phyloP scores from a whole-genome alignment of 208 protist species.

The Naegleria fowleri region DNA sequence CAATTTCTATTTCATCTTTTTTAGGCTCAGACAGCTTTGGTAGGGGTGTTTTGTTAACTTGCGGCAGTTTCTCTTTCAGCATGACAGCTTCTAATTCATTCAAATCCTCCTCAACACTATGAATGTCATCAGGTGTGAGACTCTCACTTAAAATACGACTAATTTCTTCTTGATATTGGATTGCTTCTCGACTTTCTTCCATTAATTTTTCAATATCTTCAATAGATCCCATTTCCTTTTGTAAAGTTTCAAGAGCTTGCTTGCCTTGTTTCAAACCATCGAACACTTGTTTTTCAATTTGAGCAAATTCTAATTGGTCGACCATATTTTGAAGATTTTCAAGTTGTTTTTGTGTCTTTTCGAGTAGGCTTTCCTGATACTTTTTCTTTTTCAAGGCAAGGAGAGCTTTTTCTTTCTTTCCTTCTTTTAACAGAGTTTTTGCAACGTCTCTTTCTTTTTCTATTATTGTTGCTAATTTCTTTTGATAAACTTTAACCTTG shows the following conservation, averaged over 20 bases:
- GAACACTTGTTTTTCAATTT: constrained; percentile 17
- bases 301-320: constrained; percentile 14
- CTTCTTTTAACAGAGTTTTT: not conserved
- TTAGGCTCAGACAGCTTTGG: not conserved
- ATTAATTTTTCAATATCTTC: constrained; percentile 23
- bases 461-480: not conserved
- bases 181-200: constrained; percentile 15
- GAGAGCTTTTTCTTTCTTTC: not conserved
- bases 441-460: constrained; percentile 3
- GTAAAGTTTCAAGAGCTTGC: not conserved
- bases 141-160: not conserved
- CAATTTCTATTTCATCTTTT: not conserved
- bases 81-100: not conserved
- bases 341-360: not conserved
- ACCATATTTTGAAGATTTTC: constrained; percentile 20
- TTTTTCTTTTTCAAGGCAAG: constrained; percentile 7
- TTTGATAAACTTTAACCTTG: constrained; percentile 14
- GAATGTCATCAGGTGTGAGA: not conserved
- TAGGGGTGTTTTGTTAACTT: not conserved
- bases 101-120: not conserved
- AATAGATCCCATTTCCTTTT: constrained; percentile 24
- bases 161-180: constrained; percentile 15
- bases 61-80: not conserved
- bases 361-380: constrained; percentile 8
- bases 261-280: not conserved